phyloP scores from a whole-genome alignment of 2,329 filamentous ascomycete species.

The Sarocladium kiliense region DNA sequence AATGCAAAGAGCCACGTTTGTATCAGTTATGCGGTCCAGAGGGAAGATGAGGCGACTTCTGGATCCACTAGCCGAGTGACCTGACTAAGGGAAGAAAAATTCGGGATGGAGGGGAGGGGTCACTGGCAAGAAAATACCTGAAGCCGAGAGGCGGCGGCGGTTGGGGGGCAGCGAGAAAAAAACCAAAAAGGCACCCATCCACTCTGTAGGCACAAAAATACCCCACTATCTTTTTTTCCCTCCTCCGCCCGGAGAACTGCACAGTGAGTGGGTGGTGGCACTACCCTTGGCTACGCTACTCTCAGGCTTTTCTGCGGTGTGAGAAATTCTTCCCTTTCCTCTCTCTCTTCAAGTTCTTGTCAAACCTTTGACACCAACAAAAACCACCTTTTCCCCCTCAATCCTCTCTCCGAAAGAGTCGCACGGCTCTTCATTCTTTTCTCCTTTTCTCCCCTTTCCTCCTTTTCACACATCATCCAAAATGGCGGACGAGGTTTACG shows the following conservation, averaged over 20 bases:
- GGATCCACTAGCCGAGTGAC: neutral
- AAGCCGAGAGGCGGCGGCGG: no score
- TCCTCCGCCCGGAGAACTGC: neutral
- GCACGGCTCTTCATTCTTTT: conserved; percentile 8
- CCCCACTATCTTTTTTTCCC: conserved; percentile 8
- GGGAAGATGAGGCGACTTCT: neutral
- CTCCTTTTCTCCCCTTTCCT: conserved; percentile 15
- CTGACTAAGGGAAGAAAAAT: neutral
- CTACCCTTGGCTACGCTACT: neutral
- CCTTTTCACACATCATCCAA: conserved; percentile 30
- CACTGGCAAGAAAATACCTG: neutral
- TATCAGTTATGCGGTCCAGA: no score
- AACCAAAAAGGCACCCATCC: neutral
- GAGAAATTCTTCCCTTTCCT: conserved; percentile 19
- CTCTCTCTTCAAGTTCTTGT: conserved; percentile 13
- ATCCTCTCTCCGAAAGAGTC: conserved; percentile 11
- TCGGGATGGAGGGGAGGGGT: neutral
- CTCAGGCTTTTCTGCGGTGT: conserved; percentile 7
- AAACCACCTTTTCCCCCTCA: conserved; percentile 15
- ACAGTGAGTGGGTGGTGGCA: no score
- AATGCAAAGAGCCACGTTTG: no score
- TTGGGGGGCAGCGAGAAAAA: neutral
- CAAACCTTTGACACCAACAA: conserved; percentile 10
- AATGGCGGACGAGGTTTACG: conserved; percentile 98
- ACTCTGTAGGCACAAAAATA: neutral